Base-by-base conservation (phyloP, 1,284 basidiomycete genomes). In the Marasmius fiardii region DNA sequence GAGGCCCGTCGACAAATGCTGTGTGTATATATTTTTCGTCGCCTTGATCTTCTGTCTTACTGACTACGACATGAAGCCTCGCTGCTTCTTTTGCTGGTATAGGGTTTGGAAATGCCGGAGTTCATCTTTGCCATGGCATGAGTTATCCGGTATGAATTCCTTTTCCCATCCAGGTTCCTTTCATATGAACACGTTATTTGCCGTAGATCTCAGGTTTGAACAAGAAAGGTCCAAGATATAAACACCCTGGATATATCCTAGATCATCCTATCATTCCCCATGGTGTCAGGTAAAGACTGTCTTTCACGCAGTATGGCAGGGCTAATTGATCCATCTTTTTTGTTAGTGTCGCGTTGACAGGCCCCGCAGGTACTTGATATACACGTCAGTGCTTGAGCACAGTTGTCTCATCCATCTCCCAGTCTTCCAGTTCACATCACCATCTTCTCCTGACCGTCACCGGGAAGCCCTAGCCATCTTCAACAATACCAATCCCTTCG, bases 91-190 rank as follows among this genome's bases (percentile, higher is more conserved):
- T 94, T 60, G 95, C 95, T 58, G 95, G 95, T 48, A 96, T 97
- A 57, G 95, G 95, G 0, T 98, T 98, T 65, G 95, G 95, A 35
- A 97, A 96, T 67, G 95, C 89, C 20, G 95, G 95, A 31, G 94
- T 97, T 4, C 93, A 95, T 71, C 72, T 95, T 58, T 95, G 92
- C 64, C 92, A 93, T 65, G 92, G 89, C 43, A 90, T 92, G 75
- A 90, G 89, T 64, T 92, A 90, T 62, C 89, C 89, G 3, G 88
- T 88, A 67, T 58, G 81, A 70, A 31, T 31, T 31, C 28, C 10
- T 4, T 34, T 16, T 51, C 51, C 60, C 39, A 2, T 41, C 7
- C 35, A 34, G 49, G 49, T 58, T 21, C 43, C 4, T 33, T 33
- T 45, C 35, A 28, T 35, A 37, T 51, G 18, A 24, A 33, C 21